Evolutionary conservation across 768 basidiomycete genomes (phyloP).

Genomic region (Amanita jacksonii): DNA sequence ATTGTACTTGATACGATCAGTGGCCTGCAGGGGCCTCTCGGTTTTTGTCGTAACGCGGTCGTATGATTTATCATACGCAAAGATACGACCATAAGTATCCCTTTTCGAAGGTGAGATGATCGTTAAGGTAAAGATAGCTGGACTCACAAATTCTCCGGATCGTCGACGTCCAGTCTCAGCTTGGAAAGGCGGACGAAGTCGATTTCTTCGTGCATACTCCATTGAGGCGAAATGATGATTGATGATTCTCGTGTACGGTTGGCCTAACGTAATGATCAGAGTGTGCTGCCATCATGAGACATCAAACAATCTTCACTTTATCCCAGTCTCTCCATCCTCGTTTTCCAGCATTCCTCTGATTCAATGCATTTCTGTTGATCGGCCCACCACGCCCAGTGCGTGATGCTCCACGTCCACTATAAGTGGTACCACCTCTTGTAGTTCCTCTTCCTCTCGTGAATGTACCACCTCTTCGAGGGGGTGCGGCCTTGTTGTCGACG

Average conservation of each 20-base stretch:
- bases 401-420: slow-evolving; percentile 35
- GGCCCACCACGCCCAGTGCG: slow-evolving; percentile 39
- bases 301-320: slow-evolving; percentile 63
- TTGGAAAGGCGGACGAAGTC: slow-evolving; percentile 91
- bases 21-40: slow-evolving; percentile 81
- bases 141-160: slow-evolving; percentile 81
- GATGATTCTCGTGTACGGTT: slow-evolving; percentile 86
- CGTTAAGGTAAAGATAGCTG: neutral
- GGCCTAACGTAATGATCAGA: slow-evolving; percentile 34
- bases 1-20: slow-evolving; percentile 95
- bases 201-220: slow-evolving; percentile 96
- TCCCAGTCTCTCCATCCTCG: slow-evolving; percentile 92
- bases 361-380: slow-evolving; percentile 28
- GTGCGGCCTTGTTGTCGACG: slow-evolving; percentile 78
- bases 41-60: slow-evolving; percentile 93
- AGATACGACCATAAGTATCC: slow-evolving; percentile 82
- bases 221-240: slow-evolving; percentile 84
- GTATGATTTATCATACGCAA: slow-evolving; percentile 88
- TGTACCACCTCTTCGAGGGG: slow-evolving; percentile 59
- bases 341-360: slow-evolving; percentile 39
- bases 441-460: slow-evolving; percentile 51
- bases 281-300: neutral
- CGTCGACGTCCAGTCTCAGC: slow-evolving; percentile 88
- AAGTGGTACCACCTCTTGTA: slow-evolving; percentile 35
- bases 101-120: slow-evolving; percentile 28